Conservation (phyloP, 2,329 filamentous ascomycete genomes). For the Aotearoamyces nothofagi region DNA sequence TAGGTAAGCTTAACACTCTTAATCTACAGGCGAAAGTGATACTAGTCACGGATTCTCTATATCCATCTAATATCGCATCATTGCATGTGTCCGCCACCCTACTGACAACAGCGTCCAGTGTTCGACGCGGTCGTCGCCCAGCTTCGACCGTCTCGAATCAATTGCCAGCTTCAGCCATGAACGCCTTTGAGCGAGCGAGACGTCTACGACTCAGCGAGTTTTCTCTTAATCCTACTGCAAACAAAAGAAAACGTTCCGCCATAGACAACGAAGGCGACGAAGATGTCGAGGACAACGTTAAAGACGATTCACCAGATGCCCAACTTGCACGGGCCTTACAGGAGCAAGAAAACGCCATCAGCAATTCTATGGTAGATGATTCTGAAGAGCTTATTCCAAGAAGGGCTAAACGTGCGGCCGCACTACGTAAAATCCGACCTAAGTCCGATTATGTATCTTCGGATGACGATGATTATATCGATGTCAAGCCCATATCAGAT, state of each 20-base stretch:
- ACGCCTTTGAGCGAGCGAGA: constrained; percentile 2
- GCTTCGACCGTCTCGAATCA: not conserved
- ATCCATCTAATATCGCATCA: too few species aligned
- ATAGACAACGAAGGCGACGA: constrained; percentile 20
- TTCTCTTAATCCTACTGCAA: constrained; percentile 3
- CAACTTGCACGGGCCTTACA: constrained; percentile 38
- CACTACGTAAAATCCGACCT: constrained; percentile 2
- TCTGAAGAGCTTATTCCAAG: constrained; percentile 3
- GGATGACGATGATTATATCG: constrained; percentile 7
- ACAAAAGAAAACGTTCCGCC: constrained; percentile 3
- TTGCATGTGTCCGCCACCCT: too few species aligned
- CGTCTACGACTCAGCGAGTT: constrained; percentile 4
- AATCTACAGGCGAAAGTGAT: constrained; percentile 3
- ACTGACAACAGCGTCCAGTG: too few species aligned
- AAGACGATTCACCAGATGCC: constrained; percentile 26
- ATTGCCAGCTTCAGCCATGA: constrained; percentile 1
- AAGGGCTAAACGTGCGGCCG: constrained; percentile 1
- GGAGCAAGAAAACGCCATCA: constrained; percentile 29
- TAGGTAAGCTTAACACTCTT: constrained; percentile 12
- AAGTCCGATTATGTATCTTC: constrained; percentile 3
- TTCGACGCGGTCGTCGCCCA: too few species aligned
- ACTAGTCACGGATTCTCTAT: too few species aligned
- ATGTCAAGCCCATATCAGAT: constrained; percentile 8
- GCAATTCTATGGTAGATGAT: constrained; percentile 9
- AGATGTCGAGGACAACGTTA: constrained; percentile 10